Base-by-base conservation (phyloP, 2,329 filamentous ascomycete genomes). In the Cordyceps cateniannulata region DNA sequence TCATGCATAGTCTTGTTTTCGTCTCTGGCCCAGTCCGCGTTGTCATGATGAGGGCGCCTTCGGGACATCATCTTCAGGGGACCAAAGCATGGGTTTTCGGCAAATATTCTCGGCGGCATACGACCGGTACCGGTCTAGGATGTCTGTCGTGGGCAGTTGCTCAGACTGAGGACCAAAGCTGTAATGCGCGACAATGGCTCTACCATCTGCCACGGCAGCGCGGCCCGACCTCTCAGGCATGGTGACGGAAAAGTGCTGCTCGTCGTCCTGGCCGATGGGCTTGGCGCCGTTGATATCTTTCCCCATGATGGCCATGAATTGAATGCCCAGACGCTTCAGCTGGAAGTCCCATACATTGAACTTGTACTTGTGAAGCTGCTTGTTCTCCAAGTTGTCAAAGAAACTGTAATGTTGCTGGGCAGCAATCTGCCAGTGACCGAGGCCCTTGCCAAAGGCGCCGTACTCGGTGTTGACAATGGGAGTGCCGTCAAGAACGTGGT, bases 51-150 rank as follows among this genome's bases (percentile, higher is more conserved):
- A 20, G 3, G 45, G 44, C 27, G 24, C 42, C 29, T 49, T 57
- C 20, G 53, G 10, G 18, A 27, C 14, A 18, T 57, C 44, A 1
- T 67, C 62, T 2, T 63, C 59, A 2, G 66, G 69, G 4, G 60
- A 63, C 71, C 71, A 72, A 3, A 73, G 59, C 69, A 72, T 71
- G 7, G 68, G 68, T 0, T 62, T 57, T 9, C 60, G 54, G 62
- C 82, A 85, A 18, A 83, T 75, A 24, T 75, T 76, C 65, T 85
- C 80, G 42, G 76, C 71, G 0, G 82, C 83, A 69, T 80, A 84
- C 2, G 75, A 73, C 16, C 76, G 74, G 66, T 84, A 85, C 35
- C 83, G 73, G 42, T 78, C 75, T 9, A 85, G 69, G 18, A 85
- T 71, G 65, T 85, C 82, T 0, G 82, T 84, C 55, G 73, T 70